Percentiles rank a stretch among this genome's conserved stretches.
Evolutionary conservation across 169 alveolate genomes (phyloP).

Genomic region (Eimeria maxima): DNA sequence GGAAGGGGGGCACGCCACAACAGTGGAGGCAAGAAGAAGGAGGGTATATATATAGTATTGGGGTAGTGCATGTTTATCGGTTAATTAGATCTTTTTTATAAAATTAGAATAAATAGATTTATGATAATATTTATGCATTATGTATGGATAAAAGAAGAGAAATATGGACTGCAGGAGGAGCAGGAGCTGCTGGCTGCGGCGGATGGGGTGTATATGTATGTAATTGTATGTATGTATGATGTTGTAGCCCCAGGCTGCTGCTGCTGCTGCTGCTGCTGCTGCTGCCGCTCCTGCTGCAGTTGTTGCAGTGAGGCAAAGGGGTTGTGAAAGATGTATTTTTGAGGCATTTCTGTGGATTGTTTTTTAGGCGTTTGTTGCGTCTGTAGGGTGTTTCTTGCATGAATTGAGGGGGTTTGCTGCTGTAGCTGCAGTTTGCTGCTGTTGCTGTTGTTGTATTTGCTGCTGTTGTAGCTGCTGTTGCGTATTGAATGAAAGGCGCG

Average conservation of each 20-base stretch:
- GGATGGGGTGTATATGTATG: no score
- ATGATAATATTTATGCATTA: no score
- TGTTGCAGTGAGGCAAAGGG: neutral
- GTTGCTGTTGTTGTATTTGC: neutral
- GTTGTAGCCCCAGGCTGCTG: neutral
- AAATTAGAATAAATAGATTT: neutral
- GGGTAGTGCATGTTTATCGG: no score
- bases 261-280: neutral
- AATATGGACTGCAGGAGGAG: neutral
- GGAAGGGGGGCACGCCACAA: neutral
- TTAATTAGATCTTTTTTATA: no score
- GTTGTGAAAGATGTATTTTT: neutral
- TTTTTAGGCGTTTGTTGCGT: neutral
- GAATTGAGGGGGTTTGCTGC: no score
- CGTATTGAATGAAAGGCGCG: neutral
- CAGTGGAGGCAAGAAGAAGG: no score
- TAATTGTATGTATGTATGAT: neutral
- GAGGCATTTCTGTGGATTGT: neutral
- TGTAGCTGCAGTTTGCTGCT: neutral
- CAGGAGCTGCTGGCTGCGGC: neutral
- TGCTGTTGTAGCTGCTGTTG: neutral
- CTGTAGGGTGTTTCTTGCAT: neutral
- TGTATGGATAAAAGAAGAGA: no score
- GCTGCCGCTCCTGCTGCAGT: no score
- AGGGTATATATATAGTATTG: no score